Conservation (phyloP, 805 yeast species). For the Kodamaea restingae region DNA sequence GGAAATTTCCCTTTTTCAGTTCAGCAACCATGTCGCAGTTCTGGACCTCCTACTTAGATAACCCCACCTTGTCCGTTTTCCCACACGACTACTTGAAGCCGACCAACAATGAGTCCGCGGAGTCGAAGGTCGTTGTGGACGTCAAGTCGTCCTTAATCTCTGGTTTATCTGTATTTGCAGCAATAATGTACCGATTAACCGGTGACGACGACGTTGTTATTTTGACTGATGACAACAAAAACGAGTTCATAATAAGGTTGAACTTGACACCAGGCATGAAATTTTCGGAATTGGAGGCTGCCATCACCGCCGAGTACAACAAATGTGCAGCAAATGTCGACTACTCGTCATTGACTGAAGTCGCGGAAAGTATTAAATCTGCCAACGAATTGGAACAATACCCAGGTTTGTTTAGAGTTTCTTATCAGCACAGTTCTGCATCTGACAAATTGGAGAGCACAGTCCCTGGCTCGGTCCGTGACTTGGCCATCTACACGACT, state of each 20-base stretch:
- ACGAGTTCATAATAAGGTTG: slow-evolving; percentile 60
- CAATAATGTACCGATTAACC: slow-evolving; percentile 71
- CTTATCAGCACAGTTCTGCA: slow-evolving; percentile 46
- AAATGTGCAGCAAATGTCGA: slow-evolving; percentile 37
- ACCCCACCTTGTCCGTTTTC: slow-evolving; percentile 79
- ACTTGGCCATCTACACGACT: slow-evolving; percentile 50
- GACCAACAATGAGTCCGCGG: slow-evolving; percentile 59
- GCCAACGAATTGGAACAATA: slow-evolving; percentile 48
- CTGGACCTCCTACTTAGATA: slow-evolving; percentile 67
- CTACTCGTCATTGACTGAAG: slow-evolving; percentile 45
- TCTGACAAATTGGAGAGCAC: slow-evolving; percentile 43
- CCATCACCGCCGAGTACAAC: slow-evolving; percentile 41
- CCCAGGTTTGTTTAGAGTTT: slow-evolving; percentile 62
- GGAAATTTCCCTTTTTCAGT: neutral
- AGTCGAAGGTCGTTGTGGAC: slow-evolving; percentile 46
- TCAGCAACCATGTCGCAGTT: slow-evolving; percentile 12
- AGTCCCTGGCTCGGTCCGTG: slow-evolving; percentile 56
- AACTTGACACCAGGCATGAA: slow-evolving; percentile 51
- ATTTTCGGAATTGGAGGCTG: slow-evolving; percentile 50
- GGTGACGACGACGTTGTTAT: slow-evolving; percentile 94
- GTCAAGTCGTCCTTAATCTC: slow-evolving; percentile 38
- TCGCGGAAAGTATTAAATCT: slow-evolving; percentile 49
- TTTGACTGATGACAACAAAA: slow-evolving; percentile 52
- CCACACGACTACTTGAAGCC: slow-evolving; percentile 89
- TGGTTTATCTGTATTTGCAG: slow-evolving; percentile 63